Evolutionary conservation across 129 eudicot genomes (phyloP).

Genomic region (Flaveria sonorensis): DNA sequence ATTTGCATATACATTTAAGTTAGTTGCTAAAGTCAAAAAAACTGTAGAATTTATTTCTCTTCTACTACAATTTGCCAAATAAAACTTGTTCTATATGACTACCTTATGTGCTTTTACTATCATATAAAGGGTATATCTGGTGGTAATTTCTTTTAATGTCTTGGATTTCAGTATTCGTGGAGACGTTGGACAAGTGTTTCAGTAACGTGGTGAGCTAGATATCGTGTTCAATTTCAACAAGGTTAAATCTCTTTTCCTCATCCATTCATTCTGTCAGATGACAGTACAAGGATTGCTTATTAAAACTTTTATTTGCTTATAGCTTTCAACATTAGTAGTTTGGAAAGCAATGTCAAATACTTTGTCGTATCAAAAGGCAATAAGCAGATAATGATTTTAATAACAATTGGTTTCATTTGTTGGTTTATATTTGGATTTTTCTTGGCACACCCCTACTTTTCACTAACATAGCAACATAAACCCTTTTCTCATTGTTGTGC

Average conservation of each 20-base stretch:
- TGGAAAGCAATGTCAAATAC: not conserved
- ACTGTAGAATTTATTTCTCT: not conserved
- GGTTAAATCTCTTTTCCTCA: conserved; percentile 44
- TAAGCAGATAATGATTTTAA: not conserved
- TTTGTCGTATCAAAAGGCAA: not conserved
- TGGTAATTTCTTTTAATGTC: conserved; percentile 14
- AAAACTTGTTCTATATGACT: not conserved
- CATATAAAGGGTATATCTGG: not conserved
- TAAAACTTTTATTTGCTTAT: not conserved
- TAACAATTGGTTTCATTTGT: not conserved
- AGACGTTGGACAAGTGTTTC: conserved; percentile 88
- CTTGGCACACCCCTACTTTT: not conserved
- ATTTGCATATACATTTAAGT: not conserved
- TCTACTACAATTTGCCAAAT: not conserved
- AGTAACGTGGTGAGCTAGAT: conserved; percentile 86
- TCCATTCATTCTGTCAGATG: not conserved
- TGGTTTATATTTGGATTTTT: not conserved
- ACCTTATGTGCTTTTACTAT: conserved; percentile 15
- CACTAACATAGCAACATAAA: not conserved
- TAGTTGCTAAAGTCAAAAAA: not conserved
- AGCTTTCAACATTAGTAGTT: not conserved
- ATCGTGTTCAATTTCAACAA: conserved; percentile 77
- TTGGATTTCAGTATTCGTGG: conserved; percentile 77
- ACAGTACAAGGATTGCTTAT: conserved; percentile 1
- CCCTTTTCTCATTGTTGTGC: not conserved